Evolutionary conservation across 768 basidiomycete genomes (phyloP), one percentile per base, ranked within the genome.

Genomic region (Suillus lakei): DNA sequence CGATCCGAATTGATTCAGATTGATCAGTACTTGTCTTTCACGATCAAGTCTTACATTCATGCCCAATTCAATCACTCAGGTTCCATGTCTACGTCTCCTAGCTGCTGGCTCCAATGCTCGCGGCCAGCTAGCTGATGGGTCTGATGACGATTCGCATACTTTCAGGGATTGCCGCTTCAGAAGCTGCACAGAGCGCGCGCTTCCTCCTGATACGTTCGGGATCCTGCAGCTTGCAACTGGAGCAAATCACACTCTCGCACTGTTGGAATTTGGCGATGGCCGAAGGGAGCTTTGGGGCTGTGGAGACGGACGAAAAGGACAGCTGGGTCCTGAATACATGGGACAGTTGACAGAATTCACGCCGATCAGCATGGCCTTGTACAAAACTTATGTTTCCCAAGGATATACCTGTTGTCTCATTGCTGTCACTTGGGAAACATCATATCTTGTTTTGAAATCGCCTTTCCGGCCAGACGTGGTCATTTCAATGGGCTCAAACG

Each of bases 371-470:
- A 73, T 89, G 1, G 71, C 76, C 18, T 70, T 84, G 1, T 71
- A 79, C 9, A 69, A 71, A 10, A 34, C 55, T 58, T 64, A 77
- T 34, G 79, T 78, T 13, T 46, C 61, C 10, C 71, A 84, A 18
- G 81, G 77, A 5, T 88, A 88, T 74, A 69, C 75, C 21, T 77
- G 82, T 50, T 83, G 81, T 36, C 69, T 79, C 30, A 79, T 95
- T 18, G 86, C 87, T 16, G 86, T 90, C 0, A 83, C 88, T 51
- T 98, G 96, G 95, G 91, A 97, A 76, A 93, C 94, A 8, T 88
- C 88, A 60, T 94, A 91, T 70, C 76, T 93, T 53, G 89, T 88
- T 3, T 77, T 94, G 16, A 82, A 85, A 13, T 72, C 70, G 60
- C 68, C 73, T 18, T 80, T 73, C 7, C 71, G 72, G 30, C 72